Evolutionary conservation across 2,329 filamentous ascomycete species (phyloP).

Genomic region (Phyllachora maydis): DNA sequence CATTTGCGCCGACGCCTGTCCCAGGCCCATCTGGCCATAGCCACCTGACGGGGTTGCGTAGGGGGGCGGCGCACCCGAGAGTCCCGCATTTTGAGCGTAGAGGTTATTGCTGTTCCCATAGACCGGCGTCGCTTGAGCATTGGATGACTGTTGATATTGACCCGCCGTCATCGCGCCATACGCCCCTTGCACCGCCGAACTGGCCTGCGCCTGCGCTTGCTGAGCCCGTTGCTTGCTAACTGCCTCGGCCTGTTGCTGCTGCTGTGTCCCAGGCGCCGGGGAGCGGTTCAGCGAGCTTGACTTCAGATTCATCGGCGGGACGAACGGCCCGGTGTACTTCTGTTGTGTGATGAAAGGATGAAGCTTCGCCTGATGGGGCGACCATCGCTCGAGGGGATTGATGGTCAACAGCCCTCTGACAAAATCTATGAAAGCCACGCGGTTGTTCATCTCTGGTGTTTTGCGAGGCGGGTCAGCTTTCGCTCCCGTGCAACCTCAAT

Average conservation of each 20-base stretch:
- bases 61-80: slow-evolving; percentile 47
- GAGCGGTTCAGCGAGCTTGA: slow-evolving; percentile 69
- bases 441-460: slow-evolving; percentile 97
- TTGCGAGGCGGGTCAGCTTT: slow-evolving; percentile 2
- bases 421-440: slow-evolving; percentile 94
- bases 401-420: slow-evolving; percentile 83
- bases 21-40: slow-evolving; percentile 57
- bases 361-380: slow-evolving; percentile 87
- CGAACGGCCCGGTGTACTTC: slow-evolving; percentile 90
- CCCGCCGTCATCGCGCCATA: slow-evolving; percentile 30
- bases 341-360: slow-evolving; percentile 98
- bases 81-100: slow-evolving; percentile 42
- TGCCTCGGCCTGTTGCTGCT: slow-evolving; percentile 88
- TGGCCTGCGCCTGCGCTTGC: slow-evolving; percentile 48
- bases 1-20: slow-evolving; percentile 45
- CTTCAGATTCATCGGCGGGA: slow-evolving; percentile 93
- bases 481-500: too few relatives aligned
- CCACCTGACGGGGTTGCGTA: slow-evolving; percentile 68
- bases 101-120: slow-evolving; percentile 69
- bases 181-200: slow-evolving; percentile 43
- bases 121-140: slow-evolving; percentile 23
- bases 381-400: slow-evolving; percentile 93
- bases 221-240: slow-evolving; percentile 79
- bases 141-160: slow-evolving; percentile 24
- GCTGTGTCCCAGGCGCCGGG: slow-evolving; percentile 79